Base-by-base conservation (phyloP, 345 rosid species). In the Chamaenerion angustifolium region DNA sequence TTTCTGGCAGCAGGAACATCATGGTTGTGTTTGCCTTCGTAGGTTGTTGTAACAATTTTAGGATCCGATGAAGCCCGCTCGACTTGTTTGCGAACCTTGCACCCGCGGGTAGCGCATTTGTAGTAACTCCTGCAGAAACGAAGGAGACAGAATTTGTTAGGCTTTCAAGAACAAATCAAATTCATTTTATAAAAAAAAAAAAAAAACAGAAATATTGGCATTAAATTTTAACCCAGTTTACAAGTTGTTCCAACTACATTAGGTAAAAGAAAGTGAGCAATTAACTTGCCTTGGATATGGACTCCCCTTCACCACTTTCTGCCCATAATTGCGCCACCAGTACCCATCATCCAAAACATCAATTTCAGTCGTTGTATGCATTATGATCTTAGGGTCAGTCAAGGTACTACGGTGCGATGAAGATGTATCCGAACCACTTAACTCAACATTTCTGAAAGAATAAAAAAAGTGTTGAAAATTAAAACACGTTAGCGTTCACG, bases 271-370 rank as follows among this genome's bases (percentile, higher is more conserved):
- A 2, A 23, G 5, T 2, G 2, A 23, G 2, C 5, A 23, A 23
- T 23, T 23, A 23, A 5, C 2, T 23, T 23, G 5, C 97, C 95
- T 82, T 31, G 95, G 97, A 64, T 80, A 71, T 51, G 85, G 95
- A 74, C 84, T 88, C 60, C 95, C 92, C 64, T 88, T 88, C 54
- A 88, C 97, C 50, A 82, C 86, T 71, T 88, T 88, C 76, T 88
- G 97, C 14, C 93, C 97, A 64, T 88, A 85, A 68, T 88, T 88
- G 57, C 87, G 95, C 89, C 97, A 88, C 49, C 86, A 75, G 64
- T 73, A 88, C 56, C 97, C 95, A 54, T 88, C 97, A 49, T 88
- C 97, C 72, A 88, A 62, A 46, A 88, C 87, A 64, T 88, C 95
- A 70, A 88, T 95, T 74, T 88, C 88, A 57, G 95, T 85, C 43